Evolutionary conservation across 1,284 basidiomycete genomes (phyloP), one percentile per base, ranked within the genome.

Genomic region (Earliella scabrosa): DNA sequence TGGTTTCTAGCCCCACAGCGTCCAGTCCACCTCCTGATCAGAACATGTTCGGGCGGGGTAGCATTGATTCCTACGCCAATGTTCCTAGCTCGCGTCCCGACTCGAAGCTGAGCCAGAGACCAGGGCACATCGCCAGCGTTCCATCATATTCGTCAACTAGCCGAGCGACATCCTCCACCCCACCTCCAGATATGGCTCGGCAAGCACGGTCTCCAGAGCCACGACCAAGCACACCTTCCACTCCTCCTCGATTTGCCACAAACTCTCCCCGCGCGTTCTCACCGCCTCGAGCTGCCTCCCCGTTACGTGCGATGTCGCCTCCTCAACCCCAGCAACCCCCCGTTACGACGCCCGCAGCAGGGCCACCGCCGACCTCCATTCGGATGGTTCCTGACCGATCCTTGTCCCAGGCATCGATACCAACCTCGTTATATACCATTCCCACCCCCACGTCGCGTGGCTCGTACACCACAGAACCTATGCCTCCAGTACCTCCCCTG

Each of bases 91-190:
- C 71, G 6, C 65, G 71, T 21, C 75, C 77, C 7, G 74, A 71
- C 45, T 75, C 75, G 23, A 75, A 73, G 54, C 58, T 71, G 38
- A 68, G 70, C 8, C 59, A 58, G 5, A 50, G 52, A 45, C n/a
- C 50, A 27, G n/a, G 52, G 14, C 45, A 56, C 36, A 41, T 56
- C 48, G 45, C 53, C 20, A 45, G 31, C 29, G 52, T 52, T n/a
- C 45, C 55, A 23, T 64, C 60, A 18, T 56, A 61, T n/a, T 59
- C 63, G 3, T 54, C 63, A 8, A 54, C 39, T 18, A 55, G 63
- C 36, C n/a, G 61, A 41, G 40, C 43, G n/a, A 51, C 24, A 23
- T 47, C 62, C 29, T 58, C 60, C 36, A 54, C 58, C 9, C 50
- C 61, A 8, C 46, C 54, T 2, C 50, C 63, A 4, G 60, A 59